A percentile compares a stretch with the other conserved stretches of the same genome.
phyloP scores from a whole-genome alignment of 192 early-diverging fungal genomes.

The Gonapodya prolifera region DNA sequence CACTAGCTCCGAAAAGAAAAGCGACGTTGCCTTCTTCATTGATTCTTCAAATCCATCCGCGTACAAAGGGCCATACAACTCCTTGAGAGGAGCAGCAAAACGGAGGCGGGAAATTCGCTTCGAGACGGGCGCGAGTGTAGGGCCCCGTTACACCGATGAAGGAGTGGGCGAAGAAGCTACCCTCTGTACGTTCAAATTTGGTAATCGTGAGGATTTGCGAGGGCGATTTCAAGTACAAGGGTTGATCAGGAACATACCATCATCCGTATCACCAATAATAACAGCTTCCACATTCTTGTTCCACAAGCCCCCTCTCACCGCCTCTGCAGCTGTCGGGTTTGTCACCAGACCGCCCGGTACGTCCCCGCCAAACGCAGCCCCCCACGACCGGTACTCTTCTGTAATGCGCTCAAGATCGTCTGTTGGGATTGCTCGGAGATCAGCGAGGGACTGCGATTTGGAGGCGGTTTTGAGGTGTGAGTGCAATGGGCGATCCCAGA shows the following conservation, averaged over 20 bases:
- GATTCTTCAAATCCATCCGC: background rate
- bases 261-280: background rate
- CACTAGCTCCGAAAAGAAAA: background rate
- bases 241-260: background rate
- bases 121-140: background rate
- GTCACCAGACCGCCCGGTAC: background rate
- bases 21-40: background rate
- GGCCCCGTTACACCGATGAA: background rate
- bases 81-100: background rate
- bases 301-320: background rate
- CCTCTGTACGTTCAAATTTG: too few species aligned
- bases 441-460: background rate
- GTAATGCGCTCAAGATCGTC: background rate
- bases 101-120: background rate
- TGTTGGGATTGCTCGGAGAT: background rate
- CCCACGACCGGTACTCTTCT: background rate
- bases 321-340: background rate
- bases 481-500: background rate
- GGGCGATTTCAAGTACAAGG: too few species aligned
- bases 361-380: background rate
- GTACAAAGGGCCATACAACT: background rate
- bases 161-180: background rate
- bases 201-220: too few species aligned
- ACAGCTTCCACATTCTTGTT: background rate
- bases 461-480: background rate